These are phyloP conservation scores for Xylaria flabelliformis DNA, from an alignment of 495 filamentous ascomycete species.

Conservation along the genomic window DNA sequence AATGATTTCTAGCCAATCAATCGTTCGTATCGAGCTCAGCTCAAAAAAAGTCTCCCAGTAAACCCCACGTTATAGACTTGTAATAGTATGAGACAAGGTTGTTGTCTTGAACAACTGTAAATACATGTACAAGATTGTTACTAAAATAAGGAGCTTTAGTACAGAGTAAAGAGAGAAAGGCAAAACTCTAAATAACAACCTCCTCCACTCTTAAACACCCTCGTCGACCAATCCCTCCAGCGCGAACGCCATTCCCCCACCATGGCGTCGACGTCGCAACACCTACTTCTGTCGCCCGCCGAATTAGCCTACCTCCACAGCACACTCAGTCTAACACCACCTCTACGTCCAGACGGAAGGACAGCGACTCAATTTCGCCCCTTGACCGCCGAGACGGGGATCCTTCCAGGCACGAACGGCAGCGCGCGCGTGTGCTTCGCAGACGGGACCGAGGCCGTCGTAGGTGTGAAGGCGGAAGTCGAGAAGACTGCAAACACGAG, in stretches of 20 bases:
- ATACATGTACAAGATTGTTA: not conserved
- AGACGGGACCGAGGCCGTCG: constrained; percentile 93
- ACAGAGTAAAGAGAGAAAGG: not conserved
- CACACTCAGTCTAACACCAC: constrained; percentile 77
- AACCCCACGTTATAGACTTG: constrained; percentile 13
- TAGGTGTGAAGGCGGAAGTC: constrained; percentile 93
- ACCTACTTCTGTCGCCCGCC: constrained; percentile 82
- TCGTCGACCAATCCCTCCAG: not conserved
- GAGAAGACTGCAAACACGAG: constrained; percentile 63
- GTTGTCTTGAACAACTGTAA: not conserved
- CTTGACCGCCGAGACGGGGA: constrained; percentile 83
- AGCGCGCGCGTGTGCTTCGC: constrained; percentile 92
- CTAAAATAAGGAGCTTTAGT: not conserved
- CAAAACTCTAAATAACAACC: not conserved
- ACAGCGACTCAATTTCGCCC: constrained; percentile 87
- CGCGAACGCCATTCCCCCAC: constrained; percentile 14
- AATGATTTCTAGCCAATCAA: constrained; percentile 24
- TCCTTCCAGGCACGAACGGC: constrained; percentile 88
- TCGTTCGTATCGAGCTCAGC: constrained; percentile 14
- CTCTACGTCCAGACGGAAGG: constrained; percentile 89
- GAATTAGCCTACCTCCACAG: constrained; percentile 96
- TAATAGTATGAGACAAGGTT: not conserved
- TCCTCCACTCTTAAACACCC: too few species aligned
- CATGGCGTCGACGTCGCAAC: constrained; percentile 47
- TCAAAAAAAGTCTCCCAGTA: constrained; percentile 34